Percentiles rank a stretch among this genome's conserved stretches.
phyloP scores from a whole-genome alignment of 345 rosid species.

The Moricandia arvensis region DNA sequence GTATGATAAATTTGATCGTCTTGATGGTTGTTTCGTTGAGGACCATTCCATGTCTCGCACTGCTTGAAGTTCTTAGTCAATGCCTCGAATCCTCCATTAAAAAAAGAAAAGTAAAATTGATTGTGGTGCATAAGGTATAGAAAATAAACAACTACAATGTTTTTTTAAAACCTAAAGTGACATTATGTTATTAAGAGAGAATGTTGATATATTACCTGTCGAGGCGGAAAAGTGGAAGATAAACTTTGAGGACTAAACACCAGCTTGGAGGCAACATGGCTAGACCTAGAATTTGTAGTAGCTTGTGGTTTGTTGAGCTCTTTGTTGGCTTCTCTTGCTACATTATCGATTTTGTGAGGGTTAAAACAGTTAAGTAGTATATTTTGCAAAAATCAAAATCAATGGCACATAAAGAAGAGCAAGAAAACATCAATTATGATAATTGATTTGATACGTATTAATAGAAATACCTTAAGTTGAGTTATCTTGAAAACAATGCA shows the following conservation, averaged over 20 bases:
- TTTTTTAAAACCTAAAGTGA: background rate
- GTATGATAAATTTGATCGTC: background rate
- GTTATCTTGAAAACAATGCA: background rate
- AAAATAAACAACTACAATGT: background rate
- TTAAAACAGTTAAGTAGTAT: background rate
- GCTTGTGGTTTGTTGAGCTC: conserved; percentile 14
- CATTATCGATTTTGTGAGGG: background rate
- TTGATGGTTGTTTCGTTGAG: background rate
- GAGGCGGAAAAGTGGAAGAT: background rate
- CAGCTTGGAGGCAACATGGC: background rate
- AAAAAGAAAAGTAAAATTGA: background rate
- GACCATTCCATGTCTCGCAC: conserved; percentile 46
- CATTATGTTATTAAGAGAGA: background rate
- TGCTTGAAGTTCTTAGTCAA: conserved; percentile 50
- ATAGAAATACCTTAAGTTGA: background rate
- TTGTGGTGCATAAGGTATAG: background rate
- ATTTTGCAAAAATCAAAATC: conserved; percentile 6
- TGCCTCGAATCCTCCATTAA: conserved; percentile 42
- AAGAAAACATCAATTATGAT: background rate
- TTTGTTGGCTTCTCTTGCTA: background rate
- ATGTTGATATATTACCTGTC: background rate
- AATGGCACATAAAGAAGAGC: background rate
- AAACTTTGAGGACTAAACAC: background rate
- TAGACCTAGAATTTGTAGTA: background rate
- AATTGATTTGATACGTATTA: background rate